Base-by-base conservation (phyloP, 176 grass and related monocot species). In the Eleusine coracana region DNA sequence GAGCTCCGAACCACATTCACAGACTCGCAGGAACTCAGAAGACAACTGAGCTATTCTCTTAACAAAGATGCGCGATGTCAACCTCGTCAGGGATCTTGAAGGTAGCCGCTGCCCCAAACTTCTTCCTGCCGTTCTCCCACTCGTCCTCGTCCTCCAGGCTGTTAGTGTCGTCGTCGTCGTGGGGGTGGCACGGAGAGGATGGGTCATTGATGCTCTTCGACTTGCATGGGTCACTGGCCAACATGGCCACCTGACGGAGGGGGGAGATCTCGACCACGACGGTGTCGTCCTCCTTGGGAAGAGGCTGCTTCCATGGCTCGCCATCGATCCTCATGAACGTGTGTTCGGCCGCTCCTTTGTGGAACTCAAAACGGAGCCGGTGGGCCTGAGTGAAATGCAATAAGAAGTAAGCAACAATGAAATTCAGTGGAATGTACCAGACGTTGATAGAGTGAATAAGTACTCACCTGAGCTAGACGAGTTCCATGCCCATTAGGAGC, bases 301-400 rank as follows among this genome's bases (percentile, higher is more conserved):
- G 86, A 17, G 96, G 96, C 56, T 98, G 96, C 90, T 91, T 98
- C 96, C 96, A 98, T 25, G 96, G 96, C 77, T 98, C 96, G 5
- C 96, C 96, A 2, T 98, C 96, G 10, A 98, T 86, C 76, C 96
- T 91, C 92, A 98, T 98, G 84, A 82, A 98, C 10, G 96, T 98
- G 79, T 92, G 54, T 13, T 90, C 79, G 1, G 96, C 84, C 13
- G 88, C 88, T 38, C 79, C 92, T 73, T 95, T 98, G 82, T 90
- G 92, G 79, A 95, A 98, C 88, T 95, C 92, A 0, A 98, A 98
- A 13, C 90, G 86, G 67, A 98, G 93, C 10, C 92, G 61, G 5
- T 77, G 81, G 49, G 96, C 88, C 96, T 98, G 68, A 61, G 21
- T 68, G 5, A 41, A 78, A 44, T 75, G 2, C 12, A 14, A 3